Base-by-base conservation (phyloP, 225 moss, liverwort and hornwort genomes). In the Physcomitrellopsis africana region DNA sequence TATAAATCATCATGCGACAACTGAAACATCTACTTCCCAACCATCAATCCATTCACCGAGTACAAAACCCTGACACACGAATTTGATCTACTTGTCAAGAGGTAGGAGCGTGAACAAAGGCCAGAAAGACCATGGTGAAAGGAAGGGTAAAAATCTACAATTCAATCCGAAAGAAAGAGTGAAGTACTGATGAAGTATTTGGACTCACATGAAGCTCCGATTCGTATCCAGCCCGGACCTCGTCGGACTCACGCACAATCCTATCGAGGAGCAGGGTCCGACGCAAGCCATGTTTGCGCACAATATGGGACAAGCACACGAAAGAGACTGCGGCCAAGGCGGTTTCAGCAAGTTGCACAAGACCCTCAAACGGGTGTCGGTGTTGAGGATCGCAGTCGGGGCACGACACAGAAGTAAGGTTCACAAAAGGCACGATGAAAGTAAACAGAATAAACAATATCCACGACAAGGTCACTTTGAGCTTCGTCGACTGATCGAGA, bases 271-370 rank as follows among this genome's bases (percentile, higher is more conserved):
- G 81, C 29, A 96, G 86, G 4, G 89, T 87, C 60, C 81, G 86
- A 18, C 91, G 86, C 63, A 96, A 77, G 27, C 96, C 96, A 69
- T 86, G 91, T 23, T 86, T 81, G 19, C 84, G 84, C 44, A 96
- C 80, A 26, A 92, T 85, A 14, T 83, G 82, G 16, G 89, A 86
- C 7, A 96, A 78, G 58, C 86, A 91, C 8, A 96, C 12, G 72
- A 94, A 96, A 13, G 92, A 94, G 44, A 96, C 86, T 17, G 92
- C 91, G 51, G 86, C 94, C 70, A 94, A 64, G 42, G 83, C 68
- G 55, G 92, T 80, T 74, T 96, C 94, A 1, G 92, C 91, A 37
- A 73, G 57, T 60, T 90, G 87, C 48, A 96, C 96, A 12, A 91
- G 84, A 11, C 53, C 18, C 77, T 91, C 86, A 69, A 94, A 97